Evolutionary conservation across 345 rosid genomes (phyloP).

Genomic region (Laguncularia racemosa): DNA sequence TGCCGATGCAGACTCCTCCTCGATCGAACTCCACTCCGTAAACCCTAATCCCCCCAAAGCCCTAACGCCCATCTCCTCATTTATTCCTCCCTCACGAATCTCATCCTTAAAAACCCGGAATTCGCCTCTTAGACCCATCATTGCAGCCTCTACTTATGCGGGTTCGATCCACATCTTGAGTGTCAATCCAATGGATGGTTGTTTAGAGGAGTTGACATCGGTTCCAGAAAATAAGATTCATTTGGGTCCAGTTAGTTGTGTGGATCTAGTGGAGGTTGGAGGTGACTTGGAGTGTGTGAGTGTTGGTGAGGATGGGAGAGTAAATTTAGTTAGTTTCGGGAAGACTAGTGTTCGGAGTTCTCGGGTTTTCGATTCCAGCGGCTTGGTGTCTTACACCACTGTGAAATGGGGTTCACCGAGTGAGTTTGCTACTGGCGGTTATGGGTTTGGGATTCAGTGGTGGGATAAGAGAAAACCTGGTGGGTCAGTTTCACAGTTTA

Average conservation of each 20-base stretch:
- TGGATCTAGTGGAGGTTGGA: constrained; percentile 59
- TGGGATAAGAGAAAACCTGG: constrained; percentile 82
- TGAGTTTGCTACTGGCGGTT: constrained; percentile 89
- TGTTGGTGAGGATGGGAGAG: constrained; percentile 47
- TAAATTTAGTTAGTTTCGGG: constrained; percentile 39
- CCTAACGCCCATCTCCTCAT: constrained; percentile 30
- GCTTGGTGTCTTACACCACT: constrained; percentile 63
- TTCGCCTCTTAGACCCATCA: constrained; percentile 28
- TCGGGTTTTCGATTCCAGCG: constrained; percentile 62
- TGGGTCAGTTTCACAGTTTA: constrained; percentile 67
- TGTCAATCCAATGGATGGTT: constrained; percentile 19
- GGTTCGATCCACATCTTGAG: constrained; percentile 55
- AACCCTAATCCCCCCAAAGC: constrained; percentile 19
- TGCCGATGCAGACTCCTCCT: constrained; percentile 37
- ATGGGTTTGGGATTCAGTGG: constrained; percentile 75
- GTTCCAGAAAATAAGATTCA: constrained; percentile 37
- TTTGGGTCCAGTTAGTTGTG: constrained; percentile 42
- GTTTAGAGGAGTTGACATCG: constrained; percentile 22
- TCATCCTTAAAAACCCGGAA: constrained; percentile 44
- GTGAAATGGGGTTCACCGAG: constrained; percentile 79
- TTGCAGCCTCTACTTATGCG: constrained; percentile 43
- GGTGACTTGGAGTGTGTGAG: constrained; percentile 43
- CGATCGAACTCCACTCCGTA: constrained; percentile 48
- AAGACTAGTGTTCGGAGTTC: constrained; percentile 36
- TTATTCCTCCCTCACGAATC: constrained; percentile 53